Evolutionary conservation across 805 yeast genomes (phyloP), one percentile per base, ranked within the genome.

Genomic region (Kodamaea fukazawae): DNA sequence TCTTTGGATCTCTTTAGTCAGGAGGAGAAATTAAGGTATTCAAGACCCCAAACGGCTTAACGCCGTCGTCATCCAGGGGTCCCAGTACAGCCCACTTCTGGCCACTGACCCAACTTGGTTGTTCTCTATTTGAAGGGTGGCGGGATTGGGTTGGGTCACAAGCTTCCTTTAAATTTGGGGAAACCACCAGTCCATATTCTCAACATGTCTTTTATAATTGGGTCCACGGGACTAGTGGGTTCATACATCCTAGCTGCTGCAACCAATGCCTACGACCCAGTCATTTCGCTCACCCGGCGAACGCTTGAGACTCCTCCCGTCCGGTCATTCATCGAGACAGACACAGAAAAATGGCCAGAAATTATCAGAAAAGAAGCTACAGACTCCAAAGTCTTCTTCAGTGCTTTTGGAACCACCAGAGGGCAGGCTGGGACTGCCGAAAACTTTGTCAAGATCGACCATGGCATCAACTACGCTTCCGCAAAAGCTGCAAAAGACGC

Each of bases 211-310:
- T 47, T 54, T 37, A 37, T 57, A 6, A 44, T 86, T 32, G 96
- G 96, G 1, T 74, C 89, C 20, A 87, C 96, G 1, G 96, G 96
- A 2, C 63, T 86, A 14, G 81, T 83, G 41, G 96, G 96, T 7
- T 50, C 69, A 16, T 70, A 65, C 16, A 71, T 86, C 43, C 55
- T 86, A 39, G 71, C 67, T 40, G 60, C 60, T 17, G 76, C 77
- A 4, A 58, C 60, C 29, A 45, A 53, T 7, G 58, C 75, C 43
- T 63, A 1, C 50, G 60, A 2, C 66, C 73, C 29, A 39, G 58
- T 2, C 60, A 67, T 14, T 55, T 83, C 4, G 61, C 61, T 85
- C 3, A 58, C 79, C 3, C 73, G 93, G 54, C 67, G 78, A 38
- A 65, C 54, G 20, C 71, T 71, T 25, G 44, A 47, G 11, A 22